Conservation (phyloP, 495 filamentous ascomycete genomes). For the Platismatia glauca region DNA sequence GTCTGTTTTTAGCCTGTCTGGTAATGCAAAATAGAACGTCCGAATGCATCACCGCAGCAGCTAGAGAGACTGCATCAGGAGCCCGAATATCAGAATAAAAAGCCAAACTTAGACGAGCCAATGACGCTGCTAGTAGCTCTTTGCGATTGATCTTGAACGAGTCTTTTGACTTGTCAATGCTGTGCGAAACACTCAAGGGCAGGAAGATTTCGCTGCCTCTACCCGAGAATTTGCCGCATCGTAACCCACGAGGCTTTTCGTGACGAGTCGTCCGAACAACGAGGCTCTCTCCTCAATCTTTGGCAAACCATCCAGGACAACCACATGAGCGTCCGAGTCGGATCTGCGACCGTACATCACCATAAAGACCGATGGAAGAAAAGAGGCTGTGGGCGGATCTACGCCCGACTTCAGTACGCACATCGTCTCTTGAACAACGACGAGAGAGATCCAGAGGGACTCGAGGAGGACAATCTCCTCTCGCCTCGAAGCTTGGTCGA, state of each 20-base stretch:
- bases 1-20: slow-evolving; percentile 25
- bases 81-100: neutral
- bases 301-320: neutral
- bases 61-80: neutral
- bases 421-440: slow-evolving; percentile 25
- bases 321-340: neutral
- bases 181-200: slow-evolving; percentile 12
- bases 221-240: neutral
- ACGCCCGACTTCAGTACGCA: slow-evolving; percentile 1
- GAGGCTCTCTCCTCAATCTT: slow-evolving; percentile 7
- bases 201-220: neutral
- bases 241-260: slow-evolving; percentile 7
- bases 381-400: neutral
- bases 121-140: neutral
- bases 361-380: slow-evolving; percentile 6
- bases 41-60: slow-evolving; percentile 2
- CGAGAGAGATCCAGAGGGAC: neutral
- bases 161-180: slow-evolving; percentile 38
- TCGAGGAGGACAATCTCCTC: slow-evolving; percentile 35
- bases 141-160: slow-evolving; percentile 13
- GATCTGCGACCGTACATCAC: neutral
- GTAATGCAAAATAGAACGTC: slow-evolving; percentile 24
- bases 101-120: neutral
- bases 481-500: slow-evolving; percentile 31
- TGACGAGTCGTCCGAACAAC: slow-evolving; percentile 10